phyloP scores from a whole-genome alignment of 352 stramenopile species.

The Phytophthora pini region DNA sequence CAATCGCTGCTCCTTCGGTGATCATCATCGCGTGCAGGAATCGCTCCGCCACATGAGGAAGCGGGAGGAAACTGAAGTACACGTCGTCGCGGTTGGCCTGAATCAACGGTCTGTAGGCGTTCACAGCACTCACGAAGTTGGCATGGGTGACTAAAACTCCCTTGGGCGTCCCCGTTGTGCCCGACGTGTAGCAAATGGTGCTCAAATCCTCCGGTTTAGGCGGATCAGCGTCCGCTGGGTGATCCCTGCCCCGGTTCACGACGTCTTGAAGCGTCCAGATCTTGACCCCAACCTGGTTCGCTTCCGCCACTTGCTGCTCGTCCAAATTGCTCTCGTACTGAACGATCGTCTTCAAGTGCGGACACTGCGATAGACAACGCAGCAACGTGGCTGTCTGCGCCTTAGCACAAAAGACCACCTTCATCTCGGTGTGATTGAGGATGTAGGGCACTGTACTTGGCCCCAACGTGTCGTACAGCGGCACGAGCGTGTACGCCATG shows the following conservation, averaged over 20 bases:
- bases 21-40: constrained; percentile 89
- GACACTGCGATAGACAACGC: constrained; percentile 40
- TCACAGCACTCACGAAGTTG: constrained; percentile 42
- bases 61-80: constrained; percentile 94
- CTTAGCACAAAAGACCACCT: constrained; percentile 60
- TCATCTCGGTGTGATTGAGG: constrained; percentile 69
- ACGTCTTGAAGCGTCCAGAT: constrained; percentile 47
- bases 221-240: constrained; percentile 49
- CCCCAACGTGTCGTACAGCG: constrained; percentile 77
- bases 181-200: constrained; percentile 90
- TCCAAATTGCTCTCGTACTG: constrained; percentile 46
- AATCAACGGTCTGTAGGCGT: constrained; percentile 26
- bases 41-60: constrained; percentile 96
- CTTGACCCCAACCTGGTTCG: constrained; percentile 30
- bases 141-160: constrained; percentile 57
- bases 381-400: constrained; percentile 47
- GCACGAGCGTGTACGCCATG: constrained; percentile 70
- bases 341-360: constrained; percentile 49
- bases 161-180: constrained; percentile 70
- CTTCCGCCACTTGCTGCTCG: constrained; percentile 28
- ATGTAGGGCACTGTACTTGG: constrained; percentile 63
- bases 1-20: constrained; percentile 81
- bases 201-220: constrained; percentile 79
- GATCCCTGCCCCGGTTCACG: constrained; percentile 32
- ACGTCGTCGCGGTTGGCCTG: constrained; percentile 64